Base-by-base conservation (phyloP, 1,139 yeast genomes). In the Kurtzmaniella quercitrusa region DNA sequence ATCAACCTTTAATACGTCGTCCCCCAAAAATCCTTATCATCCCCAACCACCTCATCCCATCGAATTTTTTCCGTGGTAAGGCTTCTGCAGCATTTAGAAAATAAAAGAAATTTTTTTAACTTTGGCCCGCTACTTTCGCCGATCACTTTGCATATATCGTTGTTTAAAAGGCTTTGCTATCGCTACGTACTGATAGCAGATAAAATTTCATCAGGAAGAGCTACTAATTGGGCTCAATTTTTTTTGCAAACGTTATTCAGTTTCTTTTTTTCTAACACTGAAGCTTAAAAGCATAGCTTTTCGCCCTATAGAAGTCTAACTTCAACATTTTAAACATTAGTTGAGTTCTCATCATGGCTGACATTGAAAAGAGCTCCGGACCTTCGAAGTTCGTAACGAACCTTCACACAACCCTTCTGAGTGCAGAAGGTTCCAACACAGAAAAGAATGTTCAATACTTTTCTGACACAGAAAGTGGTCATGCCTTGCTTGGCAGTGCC, bases 371-470 rank as follows among this genome's bases (percentile, higher is more conserved):
- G 19, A 18, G 18, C 20, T 43, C 48, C 36, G 51, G 45, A 12
- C 36, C 43, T 8, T 40, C 43, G 22, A 32, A 23, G 17, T 38
- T 44, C 20, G 26, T 34, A 6, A 34, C 21, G 18, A 26, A 26
- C 30, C 30, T 22, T 18, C 30, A 19, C 12, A 23, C 26, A 38
- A 42, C 17, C 17, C 9, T 33, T 5, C 37, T 34, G 37, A 18
- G 22, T 17, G 26, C 23, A 3, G 20, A 36, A 16, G 35, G 26
- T 17, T 39, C 41, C 11, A 21, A 34, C 12, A 32, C 23, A 12
- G 51, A 48, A 22, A 48, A 49, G 38, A 40, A 40, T 9, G 43
- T 43, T 17, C 48, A 47, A 32, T 49, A 47, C 35, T 45, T 48
- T 26, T 41, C 45, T 8, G 52, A 48, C 28, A 40, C 49, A 3